Percentiles rank a stretch among this genome's conserved stretches.
phyloP scores from a whole-genome alignment of 2,329 filamentous ascomycete genomes.

The Xylariaceae sp. region DNA sequence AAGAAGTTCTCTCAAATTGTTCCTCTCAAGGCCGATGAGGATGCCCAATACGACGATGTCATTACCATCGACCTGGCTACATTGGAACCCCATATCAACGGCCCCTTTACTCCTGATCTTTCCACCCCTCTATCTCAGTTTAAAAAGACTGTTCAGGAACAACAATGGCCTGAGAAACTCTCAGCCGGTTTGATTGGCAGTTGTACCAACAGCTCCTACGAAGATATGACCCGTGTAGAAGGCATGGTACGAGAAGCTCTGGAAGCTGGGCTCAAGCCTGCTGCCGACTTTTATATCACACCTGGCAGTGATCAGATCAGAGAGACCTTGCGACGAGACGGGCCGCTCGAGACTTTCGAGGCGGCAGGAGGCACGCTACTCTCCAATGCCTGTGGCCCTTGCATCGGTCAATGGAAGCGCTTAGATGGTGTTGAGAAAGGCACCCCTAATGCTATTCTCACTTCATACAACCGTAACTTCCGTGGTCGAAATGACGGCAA shows the following conservation, averaged over 20 bases:
- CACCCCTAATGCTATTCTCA: slow-evolving; percentile 88
- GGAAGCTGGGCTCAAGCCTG: slow-evolving; percentile 84
- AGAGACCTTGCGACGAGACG: slow-evolving; percentile 85
- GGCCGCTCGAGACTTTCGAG: slow-evolving; percentile 80
- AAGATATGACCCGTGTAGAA: slow-evolving; percentile 96
- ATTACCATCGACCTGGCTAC: slow-evolving; percentile 86
- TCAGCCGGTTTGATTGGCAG: slow-evolving; percentile 93
- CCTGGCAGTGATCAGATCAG: slow-evolving; percentile 96
- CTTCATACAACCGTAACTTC: slow-evolving; percentile 98
- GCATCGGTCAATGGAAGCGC: slow-evolving; percentile 92
- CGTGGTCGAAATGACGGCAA: slow-evolving; percentile 96
- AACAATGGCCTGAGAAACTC: slow-evolving; percentile 86
- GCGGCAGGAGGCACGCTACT: slow-evolving; percentile 83
- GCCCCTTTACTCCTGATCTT: slow-evolving; percentile 92
- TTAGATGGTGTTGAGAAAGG: slow-evolving; percentile 82
- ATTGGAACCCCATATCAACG: slow-evolving; percentile 94
- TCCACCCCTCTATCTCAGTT: slow-evolving; percentile 90
- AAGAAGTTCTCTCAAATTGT: slow-evolving; percentile 48
- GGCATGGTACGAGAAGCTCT: slow-evolving; percentile 87
- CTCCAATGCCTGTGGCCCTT: slow-evolving; percentile 91
- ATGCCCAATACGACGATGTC: slow-evolving; percentile 83
- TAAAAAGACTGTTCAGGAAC: slow-evolving; percentile 74
- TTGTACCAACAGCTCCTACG: slow-evolving; percentile 98
- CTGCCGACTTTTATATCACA: slow-evolving; percentile 90
- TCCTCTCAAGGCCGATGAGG: slow-evolving; percentile 72